A percentile compares a stretch with the other conserved stretches of the same genome.
phyloP scores from a whole-genome alignment of 2,329 filamentous ascomycete species.

The Calycina marina region DNA sequence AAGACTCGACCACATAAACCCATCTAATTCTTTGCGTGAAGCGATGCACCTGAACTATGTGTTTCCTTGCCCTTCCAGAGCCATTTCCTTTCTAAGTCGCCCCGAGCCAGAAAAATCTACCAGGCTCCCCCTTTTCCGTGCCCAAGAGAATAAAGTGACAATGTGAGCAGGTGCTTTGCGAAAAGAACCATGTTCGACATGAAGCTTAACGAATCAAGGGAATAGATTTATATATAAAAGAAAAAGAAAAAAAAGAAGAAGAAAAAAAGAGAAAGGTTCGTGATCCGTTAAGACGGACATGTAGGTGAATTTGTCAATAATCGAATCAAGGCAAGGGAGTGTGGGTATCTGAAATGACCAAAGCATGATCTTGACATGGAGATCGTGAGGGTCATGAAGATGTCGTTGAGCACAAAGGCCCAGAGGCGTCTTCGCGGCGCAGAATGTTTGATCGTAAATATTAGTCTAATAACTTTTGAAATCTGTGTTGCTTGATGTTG shows the following conservation, averaged over 20 bases:
- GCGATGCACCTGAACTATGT: not conserved
- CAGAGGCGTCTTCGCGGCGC: too few relatives aligned
- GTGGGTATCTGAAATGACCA: conserved; percentile 9
- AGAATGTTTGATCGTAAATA: conserved; percentile 1
- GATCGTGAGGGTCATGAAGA: conserved; percentile 10
- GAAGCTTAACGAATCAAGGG: not conserved
- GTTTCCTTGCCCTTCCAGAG: conserved; percentile 1
- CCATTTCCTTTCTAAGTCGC: too few relatives aligned
- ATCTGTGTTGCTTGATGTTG: not conserved
- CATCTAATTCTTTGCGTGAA: not conserved
- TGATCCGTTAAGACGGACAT: conserved; percentile 7
- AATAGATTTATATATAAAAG: not conserved
- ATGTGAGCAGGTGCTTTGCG: too few relatives aligned
- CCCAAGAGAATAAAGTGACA: too few relatives aligned
- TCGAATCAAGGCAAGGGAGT: conserved; percentile 8
- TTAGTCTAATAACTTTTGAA: conserved; percentile 3
- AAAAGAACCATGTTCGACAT: too few relatives aligned
- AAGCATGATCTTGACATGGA: conserved; percentile 4
- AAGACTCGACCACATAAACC: not conserved
- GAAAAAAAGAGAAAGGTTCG: too few relatives aligned
- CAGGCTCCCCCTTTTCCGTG: too few relatives aligned
- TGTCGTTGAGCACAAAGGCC: conserved; percentile 4
- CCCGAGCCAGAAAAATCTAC: too few relatives aligned
- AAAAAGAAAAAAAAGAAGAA: conserved; percentile 3
- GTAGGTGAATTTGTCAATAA: conserved; percentile 3